Percentiles rank a stretch among this genome's conserved stretches.
Evolutionary conservation across 192 early-diverging fungal genomes (phyloP).

Genomic region (Backusella mclennaniae): DNA sequence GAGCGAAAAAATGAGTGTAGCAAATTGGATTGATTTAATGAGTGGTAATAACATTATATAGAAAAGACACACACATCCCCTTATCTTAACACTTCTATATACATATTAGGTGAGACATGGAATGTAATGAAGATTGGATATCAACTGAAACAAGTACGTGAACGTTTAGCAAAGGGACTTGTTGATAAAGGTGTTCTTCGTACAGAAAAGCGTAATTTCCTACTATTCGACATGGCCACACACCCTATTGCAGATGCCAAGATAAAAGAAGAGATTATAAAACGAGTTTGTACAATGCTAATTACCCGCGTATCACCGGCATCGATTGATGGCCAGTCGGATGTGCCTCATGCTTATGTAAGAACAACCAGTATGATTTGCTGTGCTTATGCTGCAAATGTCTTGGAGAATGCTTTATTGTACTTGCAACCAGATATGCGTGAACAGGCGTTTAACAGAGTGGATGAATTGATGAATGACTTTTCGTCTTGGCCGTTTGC

Average conservation of each 20-base stretch:
- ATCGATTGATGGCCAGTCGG: slow-evolving; percentile 48
- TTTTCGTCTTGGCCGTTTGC: slow-evolving; percentile 72
- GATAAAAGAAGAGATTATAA: slow-evolving; percentile 84
- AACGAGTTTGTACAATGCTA: slow-evolving; percentile 75
- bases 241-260: slow-evolving; percentile 86
- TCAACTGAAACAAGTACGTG: slow-evolving; percentile 95
- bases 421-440: slow-evolving; percentile 80
- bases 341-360: slow-evolving; percentile 50
- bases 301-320: slow-evolving; percentile 64
- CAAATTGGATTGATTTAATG: slow-evolving; percentile 93
- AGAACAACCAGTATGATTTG: slow-evolving; percentile 85
- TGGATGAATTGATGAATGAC: slow-evolving; percentile 85
- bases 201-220: slow-evolving; percentile 94
- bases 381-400: slow-evolving; percentile 93
- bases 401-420: slow-evolving; percentile 89
- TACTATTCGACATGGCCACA: slow-evolving; percentile 96
- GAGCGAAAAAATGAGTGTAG: slow-evolving; percentile 77
- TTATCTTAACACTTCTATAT: not conserved
- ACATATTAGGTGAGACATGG: slow-evolving; percentile 87
- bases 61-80: not conserved
- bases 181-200: slow-evolving; percentile 95
- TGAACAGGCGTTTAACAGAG: slow-evolving; percentile 81
- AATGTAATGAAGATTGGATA: slow-evolving; percentile 95
- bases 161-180: slow-evolving; percentile 90
- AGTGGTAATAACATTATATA: slow-evolving; percentile 64